Conservation (phyloP, 176 grass and related monocot genomes). For the Aegilops sharonensis region DNA sequence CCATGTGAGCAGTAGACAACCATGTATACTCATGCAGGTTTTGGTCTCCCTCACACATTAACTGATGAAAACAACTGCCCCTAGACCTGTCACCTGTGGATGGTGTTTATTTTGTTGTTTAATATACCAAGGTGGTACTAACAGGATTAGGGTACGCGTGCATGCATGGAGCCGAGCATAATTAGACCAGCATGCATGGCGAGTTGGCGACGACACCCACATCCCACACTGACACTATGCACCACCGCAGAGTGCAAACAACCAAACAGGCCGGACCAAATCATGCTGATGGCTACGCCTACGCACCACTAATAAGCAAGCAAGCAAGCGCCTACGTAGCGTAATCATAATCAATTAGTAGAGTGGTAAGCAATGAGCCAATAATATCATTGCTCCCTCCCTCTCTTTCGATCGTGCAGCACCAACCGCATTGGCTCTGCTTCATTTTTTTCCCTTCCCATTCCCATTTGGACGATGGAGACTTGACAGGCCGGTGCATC, state of each 20-base stretch:
- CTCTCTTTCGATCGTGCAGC: neutral
- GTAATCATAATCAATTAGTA: neutral
- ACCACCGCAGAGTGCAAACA: neutral
- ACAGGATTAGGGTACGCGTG: neutral
- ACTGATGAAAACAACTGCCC: neutral
- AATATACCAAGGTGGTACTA: neutral
- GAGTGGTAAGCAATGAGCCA: neutral
- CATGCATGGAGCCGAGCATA: constrained; percentile 3
- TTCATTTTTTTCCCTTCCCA: neutral
- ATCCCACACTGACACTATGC: neutral
- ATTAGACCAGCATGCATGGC: constrained; percentile 12
- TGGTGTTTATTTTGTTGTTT: neutral
- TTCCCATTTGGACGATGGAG: neutral
- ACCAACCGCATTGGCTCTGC: neutral
- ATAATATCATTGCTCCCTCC: neutral
- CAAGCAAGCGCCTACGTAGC: neutral
- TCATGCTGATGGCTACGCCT: constrained; percentile 11
- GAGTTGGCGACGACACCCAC: neutral
- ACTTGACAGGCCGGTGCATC: neutral
- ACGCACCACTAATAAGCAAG: neutral
- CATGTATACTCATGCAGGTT: neutral
- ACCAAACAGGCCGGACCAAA: neutral
- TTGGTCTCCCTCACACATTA: neutral
- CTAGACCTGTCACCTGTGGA: neutral
- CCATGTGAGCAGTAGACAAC: neutral